A percentile compares a stretch with the other conserved stretches of the same genome.
Evolutionary conservation across 352 stramenopile genomes (phyloP).

Genomic region (Phytophthora fragariaefolia): DNA sequence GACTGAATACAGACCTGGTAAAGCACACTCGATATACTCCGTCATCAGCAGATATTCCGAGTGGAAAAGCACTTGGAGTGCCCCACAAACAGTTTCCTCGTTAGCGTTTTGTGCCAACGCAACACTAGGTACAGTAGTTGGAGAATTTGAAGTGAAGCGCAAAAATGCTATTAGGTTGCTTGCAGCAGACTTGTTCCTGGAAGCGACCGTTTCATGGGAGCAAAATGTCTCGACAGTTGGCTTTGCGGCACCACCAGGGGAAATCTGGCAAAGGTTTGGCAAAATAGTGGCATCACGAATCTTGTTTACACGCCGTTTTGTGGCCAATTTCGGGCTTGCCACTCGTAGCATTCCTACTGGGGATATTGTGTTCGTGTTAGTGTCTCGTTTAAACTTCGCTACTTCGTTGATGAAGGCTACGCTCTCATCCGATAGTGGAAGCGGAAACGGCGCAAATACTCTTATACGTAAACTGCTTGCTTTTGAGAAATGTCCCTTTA

Average conservation of each 20-base stretch:
- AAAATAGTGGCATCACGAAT: too few relatives aligned
- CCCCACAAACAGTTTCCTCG: neutral
- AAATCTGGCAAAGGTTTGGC: too few relatives aligned
- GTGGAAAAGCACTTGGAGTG: neutral
- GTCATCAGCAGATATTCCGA: neutral
- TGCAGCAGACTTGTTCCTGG: neutral
- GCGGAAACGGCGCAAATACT: neutral
- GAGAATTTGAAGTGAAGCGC: neutral
- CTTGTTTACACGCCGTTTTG: too few relatives aligned
- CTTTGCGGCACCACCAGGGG: too few relatives aligned
- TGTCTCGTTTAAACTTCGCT: neutral
- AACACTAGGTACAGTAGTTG: neutral
- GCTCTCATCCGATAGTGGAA: neutral
- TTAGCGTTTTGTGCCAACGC: neutral
- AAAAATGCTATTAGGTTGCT: neutral
- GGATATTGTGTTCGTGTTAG: neutral
- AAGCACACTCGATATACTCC: slow-evolving; percentile 29
- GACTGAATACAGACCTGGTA: slow-evolving; percentile 22
- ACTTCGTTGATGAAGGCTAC: neutral
- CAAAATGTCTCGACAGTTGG: too few relatives aligned
- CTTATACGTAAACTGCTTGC: too few relatives aligned
- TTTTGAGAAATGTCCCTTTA: too few relatives aligned
- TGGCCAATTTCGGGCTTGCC: neutral
- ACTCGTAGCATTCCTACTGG: neutral
- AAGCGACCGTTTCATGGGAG: too few relatives aligned